Conservation (phyloP, 2,329 filamentous ascomycete genomes). For the Phaeomoniella chlamydospora region DNA sequence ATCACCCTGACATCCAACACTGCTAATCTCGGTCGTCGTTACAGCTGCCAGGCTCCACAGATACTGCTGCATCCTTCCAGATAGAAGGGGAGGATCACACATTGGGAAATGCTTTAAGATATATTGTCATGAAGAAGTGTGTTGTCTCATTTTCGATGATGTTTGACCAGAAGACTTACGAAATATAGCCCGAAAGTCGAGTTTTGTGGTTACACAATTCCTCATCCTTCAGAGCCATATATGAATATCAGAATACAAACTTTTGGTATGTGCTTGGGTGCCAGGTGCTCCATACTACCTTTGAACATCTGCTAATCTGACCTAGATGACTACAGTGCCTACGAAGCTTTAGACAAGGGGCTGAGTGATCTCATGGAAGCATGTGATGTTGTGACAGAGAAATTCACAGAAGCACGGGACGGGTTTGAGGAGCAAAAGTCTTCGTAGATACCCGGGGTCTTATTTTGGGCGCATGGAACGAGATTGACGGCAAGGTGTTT, state of each 20-base stretch:
- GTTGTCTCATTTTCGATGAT: conserved; percentile 13
- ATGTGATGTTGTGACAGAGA: conserved; percentile 85
- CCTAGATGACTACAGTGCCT: conserved; percentile 39
- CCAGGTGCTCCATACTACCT: neutral
- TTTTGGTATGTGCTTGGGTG: conserved; percentile 59
- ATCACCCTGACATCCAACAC: too few species aligned
- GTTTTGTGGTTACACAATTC: conserved; percentile 96
- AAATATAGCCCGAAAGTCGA: conserved; percentile 91
- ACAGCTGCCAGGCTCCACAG: conserved; percentile 68
- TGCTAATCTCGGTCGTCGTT: too few species aligned
- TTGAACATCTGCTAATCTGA: conserved; percentile 2
- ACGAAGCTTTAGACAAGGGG: conserved; percentile 80
- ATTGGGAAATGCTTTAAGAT: conserved; percentile 82
- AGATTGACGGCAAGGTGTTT: neutral
- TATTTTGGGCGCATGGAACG: neutral
- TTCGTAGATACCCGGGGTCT: neutral
- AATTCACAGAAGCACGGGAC: conserved; percentile 59
- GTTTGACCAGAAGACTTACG: neutral
- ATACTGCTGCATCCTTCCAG: conserved; percentile 87
- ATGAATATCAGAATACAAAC: conserved; percentile 98
- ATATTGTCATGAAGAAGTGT: conserved; percentile 98
- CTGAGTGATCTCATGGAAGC: conserved; percentile 77
- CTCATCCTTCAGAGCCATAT: conserved; percentile 86
- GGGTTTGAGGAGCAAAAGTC: conserved; percentile 31
- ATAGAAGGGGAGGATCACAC: conserved; percentile 92